Evolutionary conservation across 1,139 yeast species (phyloP).

Genomic region (Candida frijolesensis): DNA sequence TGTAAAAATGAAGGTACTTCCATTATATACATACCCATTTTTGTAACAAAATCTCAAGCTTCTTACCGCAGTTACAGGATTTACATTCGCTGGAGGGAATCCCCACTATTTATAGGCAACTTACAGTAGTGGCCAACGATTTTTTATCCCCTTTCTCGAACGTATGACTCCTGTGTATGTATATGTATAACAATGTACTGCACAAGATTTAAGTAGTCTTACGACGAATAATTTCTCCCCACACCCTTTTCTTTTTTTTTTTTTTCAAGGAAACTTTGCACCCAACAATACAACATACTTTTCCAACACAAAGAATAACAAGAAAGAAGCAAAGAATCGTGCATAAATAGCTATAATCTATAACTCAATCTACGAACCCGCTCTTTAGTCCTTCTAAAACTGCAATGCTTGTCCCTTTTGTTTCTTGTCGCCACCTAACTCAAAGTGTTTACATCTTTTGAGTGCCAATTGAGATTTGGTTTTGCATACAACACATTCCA

Average conservation of each 20-base stretch:
- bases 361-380: neutral
- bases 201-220: neutral
- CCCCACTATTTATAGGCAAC: neutral
- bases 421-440: conserved; percentile 3
- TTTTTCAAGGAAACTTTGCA: conserved; percentile 1
- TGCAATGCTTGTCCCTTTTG: conserved; percentile 85
- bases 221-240: neutral
- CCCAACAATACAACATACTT: neutral
- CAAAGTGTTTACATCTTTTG: conserved; percentile 4
- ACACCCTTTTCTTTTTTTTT: neutral
- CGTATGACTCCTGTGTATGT: neutral
- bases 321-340: neutral
- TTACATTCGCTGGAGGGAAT: neutral
- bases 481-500: conserved; percentile 4
- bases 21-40: neutral
- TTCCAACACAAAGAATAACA: neutral
- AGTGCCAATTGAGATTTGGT: conserved; percentile 4
- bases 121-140: neutral
- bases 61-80: neutral
- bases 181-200: neutral
- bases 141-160: neutral
- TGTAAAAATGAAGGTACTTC: neutral
- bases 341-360: neutral
- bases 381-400: conserved; percentile 61
- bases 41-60: neutral